Conservation (phyloP, 208 protist species). For the Blastocrithidia nonstop region DNA sequence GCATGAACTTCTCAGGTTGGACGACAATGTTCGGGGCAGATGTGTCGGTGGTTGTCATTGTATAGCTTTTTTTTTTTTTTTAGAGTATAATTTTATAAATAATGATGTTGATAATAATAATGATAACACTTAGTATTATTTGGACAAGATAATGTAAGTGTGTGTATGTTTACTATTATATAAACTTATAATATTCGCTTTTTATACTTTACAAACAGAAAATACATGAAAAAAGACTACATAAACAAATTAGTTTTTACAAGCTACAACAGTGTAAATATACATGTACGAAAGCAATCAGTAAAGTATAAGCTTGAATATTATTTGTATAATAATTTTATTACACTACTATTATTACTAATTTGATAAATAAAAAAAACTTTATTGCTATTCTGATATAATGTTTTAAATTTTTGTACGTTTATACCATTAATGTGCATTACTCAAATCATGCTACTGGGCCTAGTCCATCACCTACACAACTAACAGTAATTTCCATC, state of each 20-base stretch:
- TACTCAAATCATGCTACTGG: constrained; percentile 55
- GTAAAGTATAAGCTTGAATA: neutral
- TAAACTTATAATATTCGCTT: neutral
- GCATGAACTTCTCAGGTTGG: constrained; percentile 32
- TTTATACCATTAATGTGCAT: too few species aligned
- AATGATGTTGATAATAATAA: constrained; percentile 7
- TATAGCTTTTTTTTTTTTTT: constrained; percentile 9
- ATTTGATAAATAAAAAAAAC: constrained; percentile 2
- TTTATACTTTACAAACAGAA: constrained; percentile 2
- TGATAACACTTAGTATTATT: constrained; percentile 1
- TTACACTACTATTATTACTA: constrained; percentile 1
- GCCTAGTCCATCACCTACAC: constrained; percentile 51
- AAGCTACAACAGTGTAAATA: neutral
- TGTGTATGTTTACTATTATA: too few species aligned
- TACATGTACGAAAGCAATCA: neutral
- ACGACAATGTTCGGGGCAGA: constrained; percentile 29
- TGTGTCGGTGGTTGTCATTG: too few species aligned
- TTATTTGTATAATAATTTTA: neutral
- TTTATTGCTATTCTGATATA: neutral
- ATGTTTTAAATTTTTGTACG: neutral
- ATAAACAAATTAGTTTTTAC: neutral
- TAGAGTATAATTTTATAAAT: constrained; percentile 1
- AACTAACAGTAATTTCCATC: constrained; percentile 60
- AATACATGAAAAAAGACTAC: neutral
- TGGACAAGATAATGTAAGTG: neutral